These are phyloP conservation scores for Syzygium syzygioides DNA, from an alignment of 441 rosid species.

Conservation along the genomic window DNA sequence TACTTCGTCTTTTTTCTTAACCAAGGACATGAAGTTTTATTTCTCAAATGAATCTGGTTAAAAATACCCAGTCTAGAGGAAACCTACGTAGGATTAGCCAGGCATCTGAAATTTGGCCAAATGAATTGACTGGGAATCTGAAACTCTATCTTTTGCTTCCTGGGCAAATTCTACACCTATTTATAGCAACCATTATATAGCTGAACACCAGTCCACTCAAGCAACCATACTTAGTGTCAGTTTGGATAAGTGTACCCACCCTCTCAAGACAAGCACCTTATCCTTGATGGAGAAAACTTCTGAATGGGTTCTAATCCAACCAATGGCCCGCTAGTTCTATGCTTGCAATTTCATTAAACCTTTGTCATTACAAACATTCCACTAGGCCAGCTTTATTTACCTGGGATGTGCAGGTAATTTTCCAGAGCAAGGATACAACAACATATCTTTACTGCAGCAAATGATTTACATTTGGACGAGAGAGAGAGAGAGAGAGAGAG, in stretches of 20 bases:
- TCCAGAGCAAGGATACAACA: background rate
- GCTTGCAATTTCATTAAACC: background rate
- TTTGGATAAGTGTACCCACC: background rate
- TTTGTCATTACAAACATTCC: background rate
- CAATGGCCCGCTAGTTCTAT: no score
- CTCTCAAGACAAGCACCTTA: background rate
- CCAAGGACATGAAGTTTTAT: background rate
- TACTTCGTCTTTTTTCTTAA: background rate
- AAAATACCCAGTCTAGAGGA: background rate
- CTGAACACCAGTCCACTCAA: background rate
- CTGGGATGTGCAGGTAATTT: background rate
- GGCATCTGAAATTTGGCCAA: background rate
- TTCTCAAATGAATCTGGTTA: background rate
- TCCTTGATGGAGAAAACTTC: no score
- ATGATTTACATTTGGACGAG: fast-evolving
- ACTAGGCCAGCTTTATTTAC: background rate
- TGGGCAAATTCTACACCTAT: background rate
- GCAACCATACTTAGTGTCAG: background rate
- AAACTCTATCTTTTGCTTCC: background rate
- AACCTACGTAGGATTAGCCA: background rate
- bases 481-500: background rate
- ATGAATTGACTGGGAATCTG: background rate
- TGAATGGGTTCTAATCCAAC: no score
- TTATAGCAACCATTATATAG: background rate
- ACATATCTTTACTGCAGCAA: background rate